phyloP scores from a whole-genome alignment of 441 rosid species.

The Bruguiera hainesii region DNA sequence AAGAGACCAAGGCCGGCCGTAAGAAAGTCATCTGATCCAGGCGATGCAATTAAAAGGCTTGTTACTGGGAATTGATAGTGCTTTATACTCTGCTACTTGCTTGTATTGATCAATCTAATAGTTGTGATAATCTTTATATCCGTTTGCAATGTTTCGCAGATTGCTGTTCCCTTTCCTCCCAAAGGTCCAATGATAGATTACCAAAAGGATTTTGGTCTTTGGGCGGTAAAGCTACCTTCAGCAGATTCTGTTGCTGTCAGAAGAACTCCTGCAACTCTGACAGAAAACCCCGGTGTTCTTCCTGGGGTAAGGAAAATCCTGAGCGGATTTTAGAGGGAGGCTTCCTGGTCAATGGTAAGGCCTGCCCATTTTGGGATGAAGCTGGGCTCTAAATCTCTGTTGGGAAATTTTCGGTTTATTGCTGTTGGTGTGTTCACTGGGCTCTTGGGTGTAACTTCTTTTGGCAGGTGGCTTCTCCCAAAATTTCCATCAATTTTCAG shows the following conservation, averaged over 20 bases:
- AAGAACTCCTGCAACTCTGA: constrained; percentile 60
- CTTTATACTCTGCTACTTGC: background rate
- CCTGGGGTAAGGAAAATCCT: constrained; percentile 63
- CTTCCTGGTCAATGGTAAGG: constrained; percentile 68
- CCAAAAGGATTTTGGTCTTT: constrained; percentile 68
- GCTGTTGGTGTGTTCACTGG: constrained; percentile 61
- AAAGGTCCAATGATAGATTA: constrained; percentile 59
- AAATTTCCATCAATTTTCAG: constrained; percentile 80
- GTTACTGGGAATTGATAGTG: background rate
- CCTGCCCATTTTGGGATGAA: constrained; percentile 84
- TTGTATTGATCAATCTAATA: background rate
- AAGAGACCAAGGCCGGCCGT: constrained; percentile 64
- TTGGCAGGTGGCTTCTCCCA: constrained; percentile 78
- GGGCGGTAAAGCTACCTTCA: constrained; percentile 81
- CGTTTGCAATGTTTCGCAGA: constrained; percentile 40
- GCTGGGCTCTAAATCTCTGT: constrained; percentile 54
- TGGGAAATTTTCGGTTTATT: constrained; percentile 47
- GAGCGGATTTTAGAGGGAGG: constrained; percentile 50
- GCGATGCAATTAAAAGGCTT: background rate
- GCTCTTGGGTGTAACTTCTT: constrained; percentile 40
- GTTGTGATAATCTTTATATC: background rate
- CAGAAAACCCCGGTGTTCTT: constrained; percentile 71
- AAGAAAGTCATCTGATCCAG: constrained; percentile 19
- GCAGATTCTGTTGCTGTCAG: constrained; percentile 80
- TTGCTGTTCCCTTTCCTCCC: constrained; percentile 66